Evolutionary conservation across 2,329 filamentous ascomycete genomes (phyloP), one percentile per base, ranked within the genome.

Genomic region (Sclerotinia borealis): DNA sequence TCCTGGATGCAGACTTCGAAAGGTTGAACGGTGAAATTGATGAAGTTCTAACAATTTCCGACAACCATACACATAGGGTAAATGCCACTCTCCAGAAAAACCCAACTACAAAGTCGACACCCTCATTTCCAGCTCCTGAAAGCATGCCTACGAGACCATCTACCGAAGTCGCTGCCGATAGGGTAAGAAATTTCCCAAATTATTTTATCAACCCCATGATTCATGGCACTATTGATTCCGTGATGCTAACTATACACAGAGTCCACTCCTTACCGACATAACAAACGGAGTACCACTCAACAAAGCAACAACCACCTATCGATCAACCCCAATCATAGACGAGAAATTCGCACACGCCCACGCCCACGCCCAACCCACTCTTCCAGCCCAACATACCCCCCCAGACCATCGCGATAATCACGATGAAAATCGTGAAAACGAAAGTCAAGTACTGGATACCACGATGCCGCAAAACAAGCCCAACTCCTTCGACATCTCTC

Each of bases 21-120:
- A 74, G 71, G 61, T 64, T 77, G 45, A 75, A 76, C 3, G 68
- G 66, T 22, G 75, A 76, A 50, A 73, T 77, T 5, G 75, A 76
- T 61, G 63, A 67, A 15, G 66, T 71, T 3, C 63, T 76, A 58
- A 73, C 73, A 36, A n/a, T 74, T 15, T 72, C 69, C 2, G 68
- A 71, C 34, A 71, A 73, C 41, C 75, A 75, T 56, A 63, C 67
- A 10, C 59, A 68, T 19, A 69, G 72, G 55, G 69, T 72, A 6
- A 72, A 71, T 19, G 68, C 69, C 27, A 58, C 61, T 10, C 54
- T 72, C 7, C 66, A 67, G 27, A 66, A 66, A 50, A 45, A 49
- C 13, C 45, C 54, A 13, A 50, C 31, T 1, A 59, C 55, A 41
- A 52, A 41, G 22, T 43, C 36, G 19, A n/a, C 43, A 39, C 4